phyloP scores from a whole-genome alignment of 2,329 filamentous ascomycete genomes.

The Trichoderma hamatum region DNA sequence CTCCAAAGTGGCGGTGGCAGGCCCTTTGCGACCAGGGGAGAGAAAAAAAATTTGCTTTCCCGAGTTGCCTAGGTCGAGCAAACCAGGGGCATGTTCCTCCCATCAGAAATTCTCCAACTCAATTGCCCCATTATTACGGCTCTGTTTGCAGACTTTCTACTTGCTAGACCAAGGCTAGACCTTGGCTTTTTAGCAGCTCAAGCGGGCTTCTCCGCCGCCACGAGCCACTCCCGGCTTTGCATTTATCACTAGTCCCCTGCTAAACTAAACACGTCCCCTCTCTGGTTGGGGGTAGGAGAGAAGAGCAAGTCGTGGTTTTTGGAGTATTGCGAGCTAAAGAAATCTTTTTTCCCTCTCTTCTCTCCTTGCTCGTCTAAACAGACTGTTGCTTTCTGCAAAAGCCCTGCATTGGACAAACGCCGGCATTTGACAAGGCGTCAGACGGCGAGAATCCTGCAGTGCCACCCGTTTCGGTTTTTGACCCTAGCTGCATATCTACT shows the following conservation, averaged over 20 bases:
- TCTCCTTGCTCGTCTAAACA: neutral
- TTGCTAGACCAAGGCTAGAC: conserved; percentile 14
- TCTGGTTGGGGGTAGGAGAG: neutral
- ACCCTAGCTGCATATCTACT: conserved; percentile 5
- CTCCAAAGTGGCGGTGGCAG: neutral
- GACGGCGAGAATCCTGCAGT: neutral
- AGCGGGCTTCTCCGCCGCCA: conserved; percentile 21
- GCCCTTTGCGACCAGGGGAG: neutral
- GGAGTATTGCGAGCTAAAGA: neutral
- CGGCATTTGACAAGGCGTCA: neutral
- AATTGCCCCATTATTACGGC: conserved; percentile 2
- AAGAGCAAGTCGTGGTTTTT: neutral
- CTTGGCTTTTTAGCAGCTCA: neutral
- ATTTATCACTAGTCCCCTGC: conserved; percentile 10
- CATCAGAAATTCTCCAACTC: neutral
- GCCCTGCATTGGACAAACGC: neutral
- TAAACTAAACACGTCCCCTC: neutral
- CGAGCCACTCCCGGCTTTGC: conserved; percentile 23
- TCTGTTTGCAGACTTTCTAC: neutral
- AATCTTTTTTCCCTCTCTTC: neutral
- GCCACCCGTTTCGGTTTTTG: neutral
- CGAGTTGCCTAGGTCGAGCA: neutral
- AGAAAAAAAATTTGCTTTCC: neutral
- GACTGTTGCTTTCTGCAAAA: neutral
- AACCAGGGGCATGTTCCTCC: neutral